Evolutionary conservation across 768 basidiomycete genomes (phyloP).

Genomic region (Imleria badia): DNA sequence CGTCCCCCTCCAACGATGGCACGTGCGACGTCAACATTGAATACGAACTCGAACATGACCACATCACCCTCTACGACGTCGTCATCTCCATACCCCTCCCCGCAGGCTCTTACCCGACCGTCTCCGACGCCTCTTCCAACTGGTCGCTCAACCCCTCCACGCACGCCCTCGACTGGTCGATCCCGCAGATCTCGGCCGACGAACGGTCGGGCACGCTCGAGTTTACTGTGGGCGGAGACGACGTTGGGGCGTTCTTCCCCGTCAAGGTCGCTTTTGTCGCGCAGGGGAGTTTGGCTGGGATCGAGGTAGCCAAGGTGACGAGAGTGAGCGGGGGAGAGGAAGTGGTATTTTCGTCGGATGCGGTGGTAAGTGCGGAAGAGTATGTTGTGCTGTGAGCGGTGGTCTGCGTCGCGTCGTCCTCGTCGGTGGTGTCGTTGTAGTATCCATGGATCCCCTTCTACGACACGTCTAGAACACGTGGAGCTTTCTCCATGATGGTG

Average conservation of each 20-base stretch:
- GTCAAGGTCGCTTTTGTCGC: slow-evolving; percentile 81
- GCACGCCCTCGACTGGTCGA: slow-evolving; percentile 84
- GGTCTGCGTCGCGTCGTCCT: background rate
- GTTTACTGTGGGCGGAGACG: slow-evolving; percentile 85
- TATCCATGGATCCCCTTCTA: no score
- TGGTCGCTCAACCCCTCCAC: slow-evolving; percentile 82
- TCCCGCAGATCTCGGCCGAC: slow-evolving; percentile 60
- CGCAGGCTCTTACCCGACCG: slow-evolving; percentile 81
- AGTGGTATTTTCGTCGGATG: slow-evolving; percentile 57
- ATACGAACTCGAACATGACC: slow-evolving; percentile 90
- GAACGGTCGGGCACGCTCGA: slow-evolving; percentile 85
- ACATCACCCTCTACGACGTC: slow-evolving; percentile 78
- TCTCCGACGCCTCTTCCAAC: slow-evolving; percentile 62
- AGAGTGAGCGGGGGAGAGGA: slow-evolving; percentile 49
- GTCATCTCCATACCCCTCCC: slow-evolving; percentile 92
- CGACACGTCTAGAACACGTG: no score
- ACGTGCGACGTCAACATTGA: slow-evolving; percentile 94
- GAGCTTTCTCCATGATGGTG: no score
- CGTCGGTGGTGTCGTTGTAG: no score
- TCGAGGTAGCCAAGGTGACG: slow-evolving; percentile 61
- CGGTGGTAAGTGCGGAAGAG: slow-evolving; percentile 51
- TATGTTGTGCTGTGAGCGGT: slow-evolving; percentile 57
- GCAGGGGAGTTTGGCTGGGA: slow-evolving; percentile 76
- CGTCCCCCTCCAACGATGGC: slow-evolving; percentile 88
- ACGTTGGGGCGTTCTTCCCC: slow-evolving; percentile 87